These are phyloP conservation scores for Tuber umbilicatum DNA, from an alignment of 495 filamentous ascomycete genomes.

Conservation along the genomic window DNA sequence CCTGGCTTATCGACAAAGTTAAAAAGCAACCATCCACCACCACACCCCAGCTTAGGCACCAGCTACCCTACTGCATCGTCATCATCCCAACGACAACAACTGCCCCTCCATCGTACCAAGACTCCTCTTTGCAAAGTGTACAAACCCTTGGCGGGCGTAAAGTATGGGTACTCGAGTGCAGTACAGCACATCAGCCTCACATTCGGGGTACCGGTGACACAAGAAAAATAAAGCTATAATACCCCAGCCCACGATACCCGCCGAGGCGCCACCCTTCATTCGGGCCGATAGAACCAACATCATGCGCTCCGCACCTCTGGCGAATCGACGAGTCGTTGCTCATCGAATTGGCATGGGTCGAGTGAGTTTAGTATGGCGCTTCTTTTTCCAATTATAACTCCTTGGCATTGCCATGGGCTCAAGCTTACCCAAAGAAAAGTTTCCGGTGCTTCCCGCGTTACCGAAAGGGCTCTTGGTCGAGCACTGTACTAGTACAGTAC, in stretches of 20 bases:
- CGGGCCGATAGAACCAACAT: neutral
- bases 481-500: no score
- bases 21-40: neutral
- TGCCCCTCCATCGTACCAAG: neutral
- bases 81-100: neutral
- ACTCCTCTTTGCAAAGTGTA: neutral
- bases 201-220: neutral
- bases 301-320: neutral
- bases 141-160: neutral
- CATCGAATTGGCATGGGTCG: neutral
- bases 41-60: neutral
- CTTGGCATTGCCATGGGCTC: neutral
- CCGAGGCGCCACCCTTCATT: neutral
- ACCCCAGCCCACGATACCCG: neutral
- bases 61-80: neutral
- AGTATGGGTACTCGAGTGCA: no score
- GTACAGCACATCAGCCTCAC: neutral
- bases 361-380: neutral
- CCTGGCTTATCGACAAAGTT: neutral
- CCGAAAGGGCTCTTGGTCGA: neutral
- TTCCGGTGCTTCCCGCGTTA: neutral
- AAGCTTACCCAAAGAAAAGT: neutral
- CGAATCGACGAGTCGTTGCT: neutral
- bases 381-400: neutral
- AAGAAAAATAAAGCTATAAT: neutral